Evolutionary conservation across 108 stramenopile genomes (phyloP), one percentile per base, ranked within the genome.

Genomic region (Discostella stelligeroides): DNA sequence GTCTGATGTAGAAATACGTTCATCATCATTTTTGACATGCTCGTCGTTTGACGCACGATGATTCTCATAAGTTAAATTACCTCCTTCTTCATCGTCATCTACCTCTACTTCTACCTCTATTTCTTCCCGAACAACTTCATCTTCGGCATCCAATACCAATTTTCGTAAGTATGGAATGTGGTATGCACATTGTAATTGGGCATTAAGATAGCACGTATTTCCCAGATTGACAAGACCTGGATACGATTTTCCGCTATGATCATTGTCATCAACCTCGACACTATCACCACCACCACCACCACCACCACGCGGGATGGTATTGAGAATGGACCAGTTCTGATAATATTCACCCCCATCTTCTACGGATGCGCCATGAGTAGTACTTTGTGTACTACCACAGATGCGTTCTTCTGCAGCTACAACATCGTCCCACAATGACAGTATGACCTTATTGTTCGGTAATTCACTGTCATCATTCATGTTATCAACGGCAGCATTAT

Each of bases 121-220:
- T 27, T 76, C 75, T 0, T 63, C 68, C 8, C 64, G 46, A 10
- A 50, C 43, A 28, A 69, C 45, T 61, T 76, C 62, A 65, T 77
- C 76, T 48, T 41, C 62, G 12, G 77, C 74, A 70, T 46, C 41
- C 40, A 81, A 30, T 51, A 86, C 62, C 43, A 90, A 47, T 24
- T 79, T 25, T 38, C 89, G 73, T 18, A 92, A 61, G 2, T 61
- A 60, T 12, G 92, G 92, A 27, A 94, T 88, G 54, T 94, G 92
- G 81, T 83, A 94, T 0, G 90, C 90, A 68, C 92, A 90, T 70
- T 92, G 80, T 39, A 92, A 62, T 60, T 92, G 92, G 3, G 92
- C 84, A 79, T 90, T 90, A 58, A 92, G 67, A 56, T 92, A 92
- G 53, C 92, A 92, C 5, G 92, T 92, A 65, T 92, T 92, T 38